Conservation (phyloP, 306 rosid species). For the Cicer yamashitae region DNA sequence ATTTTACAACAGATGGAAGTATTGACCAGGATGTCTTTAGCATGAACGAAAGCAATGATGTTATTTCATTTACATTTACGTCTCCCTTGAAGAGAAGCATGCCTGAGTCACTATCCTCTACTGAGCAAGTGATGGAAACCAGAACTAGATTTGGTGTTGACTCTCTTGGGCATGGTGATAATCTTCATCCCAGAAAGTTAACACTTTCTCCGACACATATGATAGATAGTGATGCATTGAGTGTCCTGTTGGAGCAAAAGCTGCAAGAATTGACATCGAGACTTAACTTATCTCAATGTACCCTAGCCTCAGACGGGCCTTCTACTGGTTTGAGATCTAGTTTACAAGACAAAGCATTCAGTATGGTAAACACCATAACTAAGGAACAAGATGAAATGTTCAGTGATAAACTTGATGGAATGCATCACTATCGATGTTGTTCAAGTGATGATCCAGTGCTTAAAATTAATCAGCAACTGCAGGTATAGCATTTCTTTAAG, state of each 20-base stretch:
- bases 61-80: slow-evolving; percentile 87
- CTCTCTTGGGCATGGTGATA: slow-evolving; percentile 51
- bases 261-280: slow-evolving; percentile 75
- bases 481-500: slow-evolving; percentile 54
- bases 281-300: slow-evolving; percentile 58
- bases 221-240: slow-evolving; percentile 68
- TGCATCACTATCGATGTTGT: slow-evolving; percentile 34
- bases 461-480: slow-evolving; percentile 50
- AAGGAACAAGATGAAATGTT: slow-evolving; percentile 45
- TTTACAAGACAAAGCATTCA: slow-evolving; percentile 49
- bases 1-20: slow-evolving; percentile 56
- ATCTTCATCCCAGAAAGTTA: slow-evolving; percentile 46
- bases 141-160: slow-evolving; percentile 48
- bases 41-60: slow-evolving; percentile 65
- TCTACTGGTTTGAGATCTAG: slow-evolving; percentile 56
- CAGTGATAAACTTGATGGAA: slow-evolving; percentile 44
- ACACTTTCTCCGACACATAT: slow-evolving; percentile 55
- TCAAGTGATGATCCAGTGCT: slow-evolving; percentile 50
- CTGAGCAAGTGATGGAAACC: slow-evolving; percentile 47
- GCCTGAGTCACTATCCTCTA: slow-evolving; percentile 50
- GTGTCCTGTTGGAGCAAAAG: slow-evolving; percentile 83
- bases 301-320: slow-evolving; percentile 51
- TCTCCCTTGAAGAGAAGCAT: slow-evolving; percentile 72
- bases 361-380: slow-evolving; percentile 37
- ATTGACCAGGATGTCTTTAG: slow-evolving; percentile 51